phyloP scores from a whole-genome alignment of 179 eudicot species.

The Camellia oleifera region DNA sequence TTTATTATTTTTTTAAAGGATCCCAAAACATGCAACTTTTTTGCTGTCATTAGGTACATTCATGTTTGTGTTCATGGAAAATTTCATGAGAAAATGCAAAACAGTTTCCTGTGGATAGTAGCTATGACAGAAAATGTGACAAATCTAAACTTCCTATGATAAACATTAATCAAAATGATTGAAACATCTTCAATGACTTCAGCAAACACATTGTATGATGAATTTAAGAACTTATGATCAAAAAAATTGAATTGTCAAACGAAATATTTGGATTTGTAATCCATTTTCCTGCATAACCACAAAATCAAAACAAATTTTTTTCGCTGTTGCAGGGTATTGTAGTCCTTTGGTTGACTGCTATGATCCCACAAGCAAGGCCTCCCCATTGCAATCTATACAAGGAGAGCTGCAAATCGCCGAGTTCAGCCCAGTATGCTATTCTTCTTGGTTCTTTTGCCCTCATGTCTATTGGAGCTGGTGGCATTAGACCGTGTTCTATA shows the following conservation, averaged over 20 bases:
- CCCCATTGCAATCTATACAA: constrained; percentile 52
- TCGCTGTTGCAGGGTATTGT: constrained; percentile 52
- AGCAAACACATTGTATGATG: no score
- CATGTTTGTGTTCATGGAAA: no score
- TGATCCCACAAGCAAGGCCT: constrained; percentile 63
- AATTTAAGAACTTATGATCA: no score
- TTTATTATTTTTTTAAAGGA: no score
- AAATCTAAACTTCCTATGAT: no score
- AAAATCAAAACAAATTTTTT: background rate
- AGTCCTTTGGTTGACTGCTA: constrained; percentile 70
- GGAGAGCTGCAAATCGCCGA: constrained; percentile 44
- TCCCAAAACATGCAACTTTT: no score
- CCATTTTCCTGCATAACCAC: no score
- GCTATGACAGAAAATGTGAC: no score
- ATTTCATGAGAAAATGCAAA: no score
- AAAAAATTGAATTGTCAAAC: background rate
- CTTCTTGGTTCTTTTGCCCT: constrained; percentile 47
- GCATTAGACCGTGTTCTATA: constrained; percentile 73
- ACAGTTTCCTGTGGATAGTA: no score
- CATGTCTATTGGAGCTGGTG: constrained; percentile 87
- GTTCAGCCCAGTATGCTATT: constrained; percentile 41
- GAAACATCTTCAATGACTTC: background rate
- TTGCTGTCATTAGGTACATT: no score
- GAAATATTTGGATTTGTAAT: background rate
- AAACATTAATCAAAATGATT: background rate